phyloP scores from a whole-genome alignment of 495 filamentous ascomycete species.

The Jackrogersella multiformis region DNA sequence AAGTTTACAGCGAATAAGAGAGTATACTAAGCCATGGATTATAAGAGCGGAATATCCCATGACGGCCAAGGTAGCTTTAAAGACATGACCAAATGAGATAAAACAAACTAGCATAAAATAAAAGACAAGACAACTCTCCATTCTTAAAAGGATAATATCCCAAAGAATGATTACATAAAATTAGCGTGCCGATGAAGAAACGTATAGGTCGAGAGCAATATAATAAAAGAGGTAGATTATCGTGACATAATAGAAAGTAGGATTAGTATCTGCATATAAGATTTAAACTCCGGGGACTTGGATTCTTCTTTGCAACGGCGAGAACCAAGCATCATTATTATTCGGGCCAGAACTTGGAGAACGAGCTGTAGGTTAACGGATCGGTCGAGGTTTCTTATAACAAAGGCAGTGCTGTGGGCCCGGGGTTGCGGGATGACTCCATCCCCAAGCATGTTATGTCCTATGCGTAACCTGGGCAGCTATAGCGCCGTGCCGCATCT shows the following conservation, averaged over 20 bases:
- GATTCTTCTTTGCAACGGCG: slow-evolving; percentile 18
- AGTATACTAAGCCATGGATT: background rate
- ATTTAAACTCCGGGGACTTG: slow-evolving; percentile 22
- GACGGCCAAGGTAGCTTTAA: too few relatives aligned
- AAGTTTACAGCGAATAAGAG: background rate
- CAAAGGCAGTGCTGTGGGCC: slow-evolving; percentile 17
- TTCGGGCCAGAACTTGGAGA: slow-evolving; percentile 28
- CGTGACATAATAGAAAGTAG: slow-evolving; percentile 24
- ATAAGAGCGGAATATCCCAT: background rate
- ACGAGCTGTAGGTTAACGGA: slow-evolving; percentile 17
- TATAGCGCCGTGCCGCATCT: slow-evolving; percentile 32
- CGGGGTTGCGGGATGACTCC: slow-evolving; percentile 30
- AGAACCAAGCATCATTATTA: slow-evolving; percentile 19
- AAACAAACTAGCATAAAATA: too few relatives aligned
- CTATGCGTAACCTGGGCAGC: slow-evolving; percentile 19
- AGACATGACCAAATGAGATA: too few relatives aligned
- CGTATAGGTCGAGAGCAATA: slow-evolving; percentile 4
- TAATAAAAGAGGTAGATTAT: slow-evolving; percentile 8
- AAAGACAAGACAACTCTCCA: too few relatives aligned
- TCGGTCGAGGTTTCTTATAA: slow-evolving; percentile 22
- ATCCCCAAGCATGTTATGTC: slow-evolving; percentile 9
- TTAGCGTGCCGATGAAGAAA: slow-evolving; percentile 8
- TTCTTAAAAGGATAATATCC: too few relatives aligned
- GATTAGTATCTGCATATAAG: slow-evolving; percentile 35
- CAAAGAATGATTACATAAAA: slow-evolving; percentile 1